Base-by-base conservation (phyloP, 2,329 filamentous ascomycete species). In the Sclerotinia subarctica region DNA sequence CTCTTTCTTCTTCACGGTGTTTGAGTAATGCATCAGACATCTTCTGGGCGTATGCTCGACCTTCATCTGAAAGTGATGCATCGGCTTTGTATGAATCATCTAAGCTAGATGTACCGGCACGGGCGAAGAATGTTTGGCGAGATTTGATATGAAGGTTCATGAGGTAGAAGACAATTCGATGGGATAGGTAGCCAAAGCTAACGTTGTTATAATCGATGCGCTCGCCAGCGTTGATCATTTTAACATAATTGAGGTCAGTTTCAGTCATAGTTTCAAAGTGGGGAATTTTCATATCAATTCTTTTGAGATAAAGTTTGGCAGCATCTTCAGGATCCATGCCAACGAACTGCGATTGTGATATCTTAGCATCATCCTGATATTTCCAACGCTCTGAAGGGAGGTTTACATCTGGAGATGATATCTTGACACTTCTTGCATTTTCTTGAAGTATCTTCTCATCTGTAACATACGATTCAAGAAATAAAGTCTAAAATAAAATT, bases 251-350 rank as follows among this genome's bases (percentile, higher is more conserved):
- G 71, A 99, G 85, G 73, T 98, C 94, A 42, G 86, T 85, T 78
- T 99, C 95, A 75, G 94, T 86, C 93, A 99, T 98, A 1, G 93
- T 96, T 81, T 99, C 94, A 74, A 97, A 99, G 69, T 94, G 90
- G 26, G 95, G 95, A 69, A 99, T 99, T 73, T 95, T 92, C 74
- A 92, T 90, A 71, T 93, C 89, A 76, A 99, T 98, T 63, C 95
- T 89, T 71, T 89, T 87, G 51, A 99, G 86, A 76, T 99, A 99
- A 74, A 97, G 88, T 76, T 92, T 90, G 42, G 97, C 94, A 3
- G 95, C 95, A 76, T 97, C 94, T 72, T 96, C 90, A 17, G 94
- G 90, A 52, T 91, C 88, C 94, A 96, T 98, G 53, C 90, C 92
- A 70, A 91, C 85, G 77, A 98, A 99, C 88, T 93, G 68, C 11